Evolutionary conservation across 2,329 filamentous ascomycete species (phyloP).

Genomic region (Didymella keratinophila): DNA sequence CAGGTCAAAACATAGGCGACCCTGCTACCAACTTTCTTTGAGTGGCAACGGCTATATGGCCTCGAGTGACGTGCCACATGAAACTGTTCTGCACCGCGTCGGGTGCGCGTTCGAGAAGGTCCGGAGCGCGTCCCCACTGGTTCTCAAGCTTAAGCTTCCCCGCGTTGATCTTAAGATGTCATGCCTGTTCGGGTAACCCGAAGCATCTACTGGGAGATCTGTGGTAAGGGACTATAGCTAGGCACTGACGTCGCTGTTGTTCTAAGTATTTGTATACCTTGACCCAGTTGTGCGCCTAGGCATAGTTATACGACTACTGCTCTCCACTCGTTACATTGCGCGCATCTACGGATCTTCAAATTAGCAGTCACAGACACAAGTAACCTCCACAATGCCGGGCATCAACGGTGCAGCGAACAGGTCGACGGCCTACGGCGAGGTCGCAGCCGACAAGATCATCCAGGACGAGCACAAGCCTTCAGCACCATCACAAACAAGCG

Average conservation of each 20-base stretch:
- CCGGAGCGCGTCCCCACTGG: slow-evolving; percentile 15
- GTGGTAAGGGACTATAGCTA: background rate
- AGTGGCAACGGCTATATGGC: slow-evolving; percentile 15
- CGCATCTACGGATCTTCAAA: background rate
- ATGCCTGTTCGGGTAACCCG: slow-evolving; percentile 9
- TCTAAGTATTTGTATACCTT: slow-evolving; percentile 6
- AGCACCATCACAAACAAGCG: slow-evolving; percentile 24
- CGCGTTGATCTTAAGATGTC: slow-evolving; percentile 6
- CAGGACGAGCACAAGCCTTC: slow-evolving; percentile 26
- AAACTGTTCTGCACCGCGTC: background rate
- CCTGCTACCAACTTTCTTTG: background rate
- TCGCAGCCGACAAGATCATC: slow-evolving; percentile 24
- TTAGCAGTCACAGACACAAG: background rate
- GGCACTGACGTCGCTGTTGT: slow-evolving; percentile 3
- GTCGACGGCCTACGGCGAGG: slow-evolving; percentile 30
- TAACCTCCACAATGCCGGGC: slow-evolving; percentile 2
- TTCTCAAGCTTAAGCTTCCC: slow-evolving; percentile 12
- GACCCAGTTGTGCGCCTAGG: background rate
- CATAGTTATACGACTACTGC: background rate
- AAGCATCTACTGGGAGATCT: background rate
- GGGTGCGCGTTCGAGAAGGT: background rate
- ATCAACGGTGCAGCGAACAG: slow-evolving; percentile 2
- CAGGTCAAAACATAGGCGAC: background rate
- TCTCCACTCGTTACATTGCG: background rate
- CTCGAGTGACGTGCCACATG: background rate